phyloP scores from a whole-genome alignment of 805 yeast species.

The Starmerella vaccinii region DNA sequence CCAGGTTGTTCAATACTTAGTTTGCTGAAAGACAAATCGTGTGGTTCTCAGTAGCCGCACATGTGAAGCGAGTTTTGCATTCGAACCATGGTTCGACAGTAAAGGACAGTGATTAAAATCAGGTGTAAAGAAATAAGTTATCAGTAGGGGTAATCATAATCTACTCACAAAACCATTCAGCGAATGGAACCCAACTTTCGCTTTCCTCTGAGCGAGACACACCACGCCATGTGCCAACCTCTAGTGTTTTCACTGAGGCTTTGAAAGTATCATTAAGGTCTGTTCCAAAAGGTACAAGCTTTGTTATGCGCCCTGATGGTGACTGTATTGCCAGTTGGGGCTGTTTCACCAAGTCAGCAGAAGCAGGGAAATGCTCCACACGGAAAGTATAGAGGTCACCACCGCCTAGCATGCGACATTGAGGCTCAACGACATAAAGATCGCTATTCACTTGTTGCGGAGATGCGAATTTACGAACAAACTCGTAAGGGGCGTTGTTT shows the following conservation, averaged over 20 bases:
- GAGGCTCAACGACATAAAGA: constrained; percentile 77
- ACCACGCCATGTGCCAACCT: constrained; percentile 74
- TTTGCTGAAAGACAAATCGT: too few species aligned
- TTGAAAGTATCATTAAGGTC: constrained; percentile 40
- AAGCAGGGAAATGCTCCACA: constrained; percentile 38
- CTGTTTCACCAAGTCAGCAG: constrained; percentile 22
- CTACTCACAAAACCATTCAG: constrained; percentile 56
- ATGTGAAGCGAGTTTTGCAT: too few species aligned
- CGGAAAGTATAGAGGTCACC: constrained; percentile 57
- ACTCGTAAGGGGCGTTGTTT: constrained; percentile 43
- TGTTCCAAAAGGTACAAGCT: constrained; percentile 38
- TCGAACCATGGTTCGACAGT: too few species aligned
- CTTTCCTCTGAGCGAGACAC: constrained; percentile 69
- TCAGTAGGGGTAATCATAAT: background rate
- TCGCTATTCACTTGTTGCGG: constrained; percentile 61
- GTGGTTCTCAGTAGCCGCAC: too few species aligned
- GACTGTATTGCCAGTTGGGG: constrained; percentile 59
- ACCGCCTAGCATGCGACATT: constrained; percentile 48
- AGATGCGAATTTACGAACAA: constrained; percentile 64
- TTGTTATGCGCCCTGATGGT: constrained; percentile 71
- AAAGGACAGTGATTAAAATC: background rate
- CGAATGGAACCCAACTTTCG: constrained; percentile 74
- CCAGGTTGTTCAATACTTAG: too few species aligned
- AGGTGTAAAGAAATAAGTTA: background rate
- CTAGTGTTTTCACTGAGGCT: constrained; percentile 50